Evolutionary conservation across 2,329 filamentous ascomycete genomes (phyloP), one percentile per base, ranked within the genome.

Genomic region (Phoma sp.): DNA sequence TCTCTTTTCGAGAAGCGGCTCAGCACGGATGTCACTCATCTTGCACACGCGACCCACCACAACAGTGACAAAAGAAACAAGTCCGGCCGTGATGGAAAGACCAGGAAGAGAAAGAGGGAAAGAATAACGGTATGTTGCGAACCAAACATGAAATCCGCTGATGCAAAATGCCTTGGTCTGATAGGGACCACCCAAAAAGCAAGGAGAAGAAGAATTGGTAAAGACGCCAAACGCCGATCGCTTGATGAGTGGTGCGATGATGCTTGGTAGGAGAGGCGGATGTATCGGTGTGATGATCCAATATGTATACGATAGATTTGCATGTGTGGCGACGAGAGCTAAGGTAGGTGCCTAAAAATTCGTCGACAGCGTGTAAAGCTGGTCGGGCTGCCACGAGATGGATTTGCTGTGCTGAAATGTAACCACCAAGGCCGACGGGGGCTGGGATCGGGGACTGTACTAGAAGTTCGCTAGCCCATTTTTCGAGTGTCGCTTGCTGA

Each of bases 401-500:
- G 27, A 7, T 9, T 4, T 29, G 38, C 32, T 9, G 41, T 30
- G n/a, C 38, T 13, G 9, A 13, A 44, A 6, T 4, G 32, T 2
- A 32, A 41, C 14, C 14, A 29, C 39, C 10, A 8, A 14, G 23
- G 38, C 49, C 27, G 29, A 32, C 23, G 23, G 7, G 24, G 24
- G 18, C 22, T 13, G 42, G 30, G 46, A 23, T 13, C 18, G 42
- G 11, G 36, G 32, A 44, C 18, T 45, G 55, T 45, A 53, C 75
- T 74, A 96, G 71, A 97, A 96, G 43, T 93, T 89, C 25, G 91
- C 91, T 43, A 96, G 83, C n/a, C 93, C 93, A 73, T 91, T 96
- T 78, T 96, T 96, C 13, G 90, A 96, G 77, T 96, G 91, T 64
- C 93, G 83, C 77, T 95, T 95, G 78, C 92, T 96, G 76, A 97